These are phyloP conservation scores for Pseudisothecium myosuroides DNA, from an alignment of 225 moss, liverwort and hornwort genomes.

Conservation along the genomic window DNA sequence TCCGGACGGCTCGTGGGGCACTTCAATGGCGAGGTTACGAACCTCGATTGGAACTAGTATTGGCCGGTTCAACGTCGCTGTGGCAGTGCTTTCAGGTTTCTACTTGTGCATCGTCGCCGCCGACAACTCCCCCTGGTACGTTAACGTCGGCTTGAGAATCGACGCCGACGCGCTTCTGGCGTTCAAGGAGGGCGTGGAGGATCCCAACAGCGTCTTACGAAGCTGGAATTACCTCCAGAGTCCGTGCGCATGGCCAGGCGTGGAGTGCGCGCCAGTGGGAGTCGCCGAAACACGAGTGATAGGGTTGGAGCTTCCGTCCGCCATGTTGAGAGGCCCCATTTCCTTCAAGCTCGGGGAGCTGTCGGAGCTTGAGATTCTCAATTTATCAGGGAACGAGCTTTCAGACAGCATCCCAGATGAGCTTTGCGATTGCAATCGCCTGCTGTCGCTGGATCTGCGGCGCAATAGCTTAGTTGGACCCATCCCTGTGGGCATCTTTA, in stretches of 20 bases:
- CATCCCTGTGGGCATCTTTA: constrained; percentile 29
- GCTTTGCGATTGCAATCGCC: constrained; percentile 31
- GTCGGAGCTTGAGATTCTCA: constrained; percentile 35
- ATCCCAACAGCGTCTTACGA: constrained; percentile 24
- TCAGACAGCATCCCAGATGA: constrained; percentile 31
- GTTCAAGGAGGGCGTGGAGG: constrained; percentile 30
- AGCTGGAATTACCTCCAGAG: constrained; percentile 24
- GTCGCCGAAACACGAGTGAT: constrained; percentile 32
- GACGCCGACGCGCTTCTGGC: constrained; percentile 46
- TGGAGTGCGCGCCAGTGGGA: constrained; percentile 34
- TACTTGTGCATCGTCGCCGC: background rate
- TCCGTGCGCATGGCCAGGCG: constrained; percentile 66
- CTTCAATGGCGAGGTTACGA: background rate
- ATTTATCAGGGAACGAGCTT: constrained; percentile 42
- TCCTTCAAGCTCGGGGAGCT: constrained; percentile 42
- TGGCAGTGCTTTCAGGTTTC: background rate
- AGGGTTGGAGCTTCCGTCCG: constrained; percentile 27
- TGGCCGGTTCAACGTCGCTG: background rate
- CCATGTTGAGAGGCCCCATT: constrained; percentile 37
- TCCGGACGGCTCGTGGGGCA: background rate
- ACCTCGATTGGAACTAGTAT: background rate
- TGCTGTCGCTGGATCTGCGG: constrained; percentile 41
- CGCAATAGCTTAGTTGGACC: constrained; percentile 13
- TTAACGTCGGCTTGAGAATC: constrained; percentile 16
- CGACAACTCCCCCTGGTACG: constrained; percentile 5